phyloP scores from a whole-genome alignment of 1,139 yeast genomes.

The Candida pseudoviswanathii region DNA sequence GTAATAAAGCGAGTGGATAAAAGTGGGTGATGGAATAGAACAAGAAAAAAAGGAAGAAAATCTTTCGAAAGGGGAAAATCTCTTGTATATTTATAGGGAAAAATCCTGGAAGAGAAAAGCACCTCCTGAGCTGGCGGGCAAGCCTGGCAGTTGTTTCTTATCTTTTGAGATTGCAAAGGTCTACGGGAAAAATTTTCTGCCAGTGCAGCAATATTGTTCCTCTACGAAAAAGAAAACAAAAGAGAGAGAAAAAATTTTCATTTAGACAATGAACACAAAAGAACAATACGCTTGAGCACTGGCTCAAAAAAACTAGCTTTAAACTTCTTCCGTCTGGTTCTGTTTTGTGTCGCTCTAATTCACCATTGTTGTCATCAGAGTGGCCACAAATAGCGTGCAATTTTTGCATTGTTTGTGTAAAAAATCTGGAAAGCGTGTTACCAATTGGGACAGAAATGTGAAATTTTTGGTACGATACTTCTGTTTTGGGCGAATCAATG shows the following conservation, averaged over 20 bases:
- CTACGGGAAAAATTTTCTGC: too few species aligned
- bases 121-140: too few species aligned
- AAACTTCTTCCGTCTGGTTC: too few species aligned
- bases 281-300: background rate
- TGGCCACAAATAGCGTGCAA: background rate
- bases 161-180: background rate
- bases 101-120: background rate
- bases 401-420: background rate
- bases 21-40: slow-evolving; percentile 4
- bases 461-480: background rate
- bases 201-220: too few species aligned
- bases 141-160: background rate
- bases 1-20: slow-evolving; percentile 5
- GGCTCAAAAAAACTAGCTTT: too few species aligned
- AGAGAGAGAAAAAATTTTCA: background rate
- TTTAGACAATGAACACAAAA: background rate
- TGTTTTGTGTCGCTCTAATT: too few species aligned
- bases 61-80: background rate
- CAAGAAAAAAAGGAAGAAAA: slow-evolving; percentile 5
- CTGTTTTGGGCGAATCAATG: background rate
- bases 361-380: background rate
- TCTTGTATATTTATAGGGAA: slow-evolving; percentile 1
- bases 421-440: background rate
- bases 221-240: background rate
- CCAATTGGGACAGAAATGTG: background rate